Evolutionary conservation across 495 filamentous ascomycete species (phyloP).

Genomic region (Penicillium robsamsonii): DNA sequence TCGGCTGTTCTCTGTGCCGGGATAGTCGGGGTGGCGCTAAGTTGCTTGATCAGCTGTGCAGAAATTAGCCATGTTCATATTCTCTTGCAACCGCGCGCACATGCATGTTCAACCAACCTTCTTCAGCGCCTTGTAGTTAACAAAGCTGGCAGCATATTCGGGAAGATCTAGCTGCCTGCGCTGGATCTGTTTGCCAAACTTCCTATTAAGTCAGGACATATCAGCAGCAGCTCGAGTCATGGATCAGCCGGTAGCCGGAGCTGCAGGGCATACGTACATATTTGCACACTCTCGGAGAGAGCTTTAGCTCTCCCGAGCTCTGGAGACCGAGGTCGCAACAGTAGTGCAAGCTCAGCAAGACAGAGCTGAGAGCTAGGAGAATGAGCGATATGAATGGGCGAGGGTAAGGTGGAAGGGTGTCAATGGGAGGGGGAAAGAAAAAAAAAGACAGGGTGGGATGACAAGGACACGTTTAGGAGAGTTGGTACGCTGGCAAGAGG

Average conservation of each 20-base stretch:
- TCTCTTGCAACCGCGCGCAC: not conserved
- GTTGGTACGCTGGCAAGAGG: conserved; percentile 10
- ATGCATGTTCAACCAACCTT: conserved; percentile 58
- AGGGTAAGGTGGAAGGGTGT: conserved; percentile 2
- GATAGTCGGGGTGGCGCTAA: conserved; percentile 84
- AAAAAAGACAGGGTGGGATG: conserved; percentile 6
- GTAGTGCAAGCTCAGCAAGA: not conserved
- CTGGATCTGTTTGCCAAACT: conserved; percentile 99
- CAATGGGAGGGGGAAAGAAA: conserved; percentile 1
- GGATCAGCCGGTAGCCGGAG: not conserved
- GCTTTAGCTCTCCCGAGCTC: conserved; percentile 21
- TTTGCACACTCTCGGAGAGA: conserved; percentile 26
- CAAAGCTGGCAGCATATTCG: conserved; percentile 98
- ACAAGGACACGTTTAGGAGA: conserved; percentile 3
- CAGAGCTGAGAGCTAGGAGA: conserved; percentile 3
- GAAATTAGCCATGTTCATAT: conserved; percentile 17
- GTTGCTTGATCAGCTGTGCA: conserved; percentile 91
- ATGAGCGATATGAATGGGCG: conserved; percentile 1
- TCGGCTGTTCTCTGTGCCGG: conserved; percentile 64
- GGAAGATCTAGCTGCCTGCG: conserved; percentile 98
- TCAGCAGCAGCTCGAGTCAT: conserved; percentile 2
- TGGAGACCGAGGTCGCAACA: conserved; percentile 9
- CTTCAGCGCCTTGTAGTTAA: conserved; percentile 98
- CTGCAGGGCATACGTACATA: conserved; percentile 29
- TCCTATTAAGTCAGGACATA: conserved; percentile 57